phyloP scores from a whole-genome alignment of 805 yeast genomes.

The Aciculoconidium aculeatum region DNA sequence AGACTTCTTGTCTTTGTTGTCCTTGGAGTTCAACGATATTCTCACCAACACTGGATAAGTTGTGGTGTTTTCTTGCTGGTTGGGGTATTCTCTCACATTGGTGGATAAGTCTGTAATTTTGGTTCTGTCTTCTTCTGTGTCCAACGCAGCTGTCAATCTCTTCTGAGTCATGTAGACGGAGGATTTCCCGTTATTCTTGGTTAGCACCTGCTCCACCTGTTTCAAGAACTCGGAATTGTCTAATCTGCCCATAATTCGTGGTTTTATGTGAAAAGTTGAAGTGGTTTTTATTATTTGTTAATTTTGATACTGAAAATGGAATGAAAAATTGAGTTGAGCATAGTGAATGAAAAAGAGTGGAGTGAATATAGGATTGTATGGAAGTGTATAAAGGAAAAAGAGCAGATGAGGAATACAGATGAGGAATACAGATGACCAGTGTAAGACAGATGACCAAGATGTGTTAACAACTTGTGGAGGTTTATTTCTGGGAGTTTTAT shows the following conservation, averaged over 20 bases:
- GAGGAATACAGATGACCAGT: no score
- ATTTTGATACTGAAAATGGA: no score
- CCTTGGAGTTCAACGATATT: constrained; percentile 49
- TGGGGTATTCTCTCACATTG: constrained; percentile 25
- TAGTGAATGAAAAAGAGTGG: no score
- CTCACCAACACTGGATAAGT: constrained; percentile 64
- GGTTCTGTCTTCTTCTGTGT: constrained; percentile 13
- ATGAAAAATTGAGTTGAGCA: no score
- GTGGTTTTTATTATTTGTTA: no score
- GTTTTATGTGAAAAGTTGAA: no score
- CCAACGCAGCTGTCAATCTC: constrained; percentile 31
- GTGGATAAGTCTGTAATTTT: constrained; percentile 26
- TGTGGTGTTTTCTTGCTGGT: constrained; percentile 16
- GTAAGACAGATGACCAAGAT: no score
- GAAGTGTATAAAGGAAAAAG: no score
- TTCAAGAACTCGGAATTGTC: constrained; percentile 16
- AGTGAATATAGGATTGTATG: no score
- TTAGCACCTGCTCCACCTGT: constrained; percentile 10
- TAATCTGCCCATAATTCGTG: constrained; percentile 9
- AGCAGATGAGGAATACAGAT: no score
- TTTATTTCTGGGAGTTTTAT: no score
- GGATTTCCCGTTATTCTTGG: constrained; percentile 34
- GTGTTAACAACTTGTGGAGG: no score
- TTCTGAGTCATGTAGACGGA: constrained; percentile 59
- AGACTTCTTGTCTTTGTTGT: constrained; percentile 33